These are phyloP conservation scores for Hanseniaspora clermontiae DNA, from an alignment of 805 yeast species.

Conservation along the genomic window DNA sequence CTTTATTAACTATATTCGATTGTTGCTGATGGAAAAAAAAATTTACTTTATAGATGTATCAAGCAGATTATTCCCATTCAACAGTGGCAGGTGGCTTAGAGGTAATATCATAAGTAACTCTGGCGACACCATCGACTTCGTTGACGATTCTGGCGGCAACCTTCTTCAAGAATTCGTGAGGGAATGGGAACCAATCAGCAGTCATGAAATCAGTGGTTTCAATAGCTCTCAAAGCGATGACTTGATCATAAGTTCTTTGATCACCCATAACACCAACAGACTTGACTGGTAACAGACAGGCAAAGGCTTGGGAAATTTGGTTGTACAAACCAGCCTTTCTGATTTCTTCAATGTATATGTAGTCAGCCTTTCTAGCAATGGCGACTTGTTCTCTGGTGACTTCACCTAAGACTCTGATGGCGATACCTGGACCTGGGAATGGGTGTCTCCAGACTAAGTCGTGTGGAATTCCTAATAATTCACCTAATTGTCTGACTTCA, in stretches of 20 bases:
- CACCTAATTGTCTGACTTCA: slow-evolving; percentile 94
- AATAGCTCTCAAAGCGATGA: slow-evolving; percentile 95
- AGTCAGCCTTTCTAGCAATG: slow-evolving; percentile 95
- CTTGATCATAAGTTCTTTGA: slow-evolving; percentile 98
- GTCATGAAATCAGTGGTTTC: slow-evolving; percentile 99
- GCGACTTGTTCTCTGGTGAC: slow-evolving; percentile 86
- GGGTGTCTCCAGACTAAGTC: slow-evolving; percentile 99
- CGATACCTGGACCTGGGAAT: slow-evolving; percentile 99
- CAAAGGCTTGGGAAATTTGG: slow-evolving; percentile 94
- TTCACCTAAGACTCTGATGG: slow-evolving; percentile 94
- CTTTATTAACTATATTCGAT: too few relatives aligned
- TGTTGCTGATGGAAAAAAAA: too few relatives aligned
- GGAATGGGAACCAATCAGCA: slow-evolving; percentile 97
- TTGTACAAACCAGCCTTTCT: slow-evolving; percentile 83
- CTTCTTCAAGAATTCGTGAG: slow-evolving; percentile 77
- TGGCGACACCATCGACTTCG: slow-evolving; percentile 97
- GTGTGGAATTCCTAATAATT: slow-evolving; percentile 85
- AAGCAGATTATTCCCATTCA: slow-evolving; percentile 78
- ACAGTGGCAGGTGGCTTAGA: slow-evolving; percentile 99
- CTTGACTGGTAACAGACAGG: slow-evolving; percentile 90
- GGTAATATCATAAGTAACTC: slow-evolving; percentile 97
- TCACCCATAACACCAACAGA: slow-evolving; percentile 99
- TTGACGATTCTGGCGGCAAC: slow-evolving; percentile 94
- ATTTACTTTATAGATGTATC: background rate
- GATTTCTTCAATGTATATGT: slow-evolving; percentile 91